Evolutionary conservation across 805 yeast species (phyloP), one percentile per base, ranked within the genome.

Genomic region (Cyberlindnera nakhonratchasimensis): DNA sequence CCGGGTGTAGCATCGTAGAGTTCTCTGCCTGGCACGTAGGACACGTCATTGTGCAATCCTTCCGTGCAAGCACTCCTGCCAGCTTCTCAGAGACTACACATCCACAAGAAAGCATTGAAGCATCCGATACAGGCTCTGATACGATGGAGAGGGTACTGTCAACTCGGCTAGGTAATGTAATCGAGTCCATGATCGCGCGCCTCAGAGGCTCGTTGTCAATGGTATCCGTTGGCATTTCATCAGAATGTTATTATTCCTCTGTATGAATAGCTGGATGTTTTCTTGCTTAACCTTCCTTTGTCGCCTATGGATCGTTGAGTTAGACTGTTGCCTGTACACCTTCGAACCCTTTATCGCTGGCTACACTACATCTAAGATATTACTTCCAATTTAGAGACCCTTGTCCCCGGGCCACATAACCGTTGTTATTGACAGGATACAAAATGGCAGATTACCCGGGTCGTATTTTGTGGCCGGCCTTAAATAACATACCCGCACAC

Each of bases 101-200:
- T 1, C 75, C 75, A 49, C 75, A 71, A 1, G 66, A 48, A 3
- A 69, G 47, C 23, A 65, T 56, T 2, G 63, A 55, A 4, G 62
- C 55, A 42, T 57, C 62, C 1, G 39, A 29, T 2, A 42, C 48
- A 1, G 49, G 48, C 17, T 45, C 40, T 9, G 19, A 37, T 6
- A 47, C 26, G 9, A 52, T 19, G 12, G 36, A 20, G 16, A 26
- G 39, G 5, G 42, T 29, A 19, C 29, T 30, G 20, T 46, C 47
- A 13, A 44, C 29, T n/a, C 42, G n/a, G 11, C 36, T 37, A 1
- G 57, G 55, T 2, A 53, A 28, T 2, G 48, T 43, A 2, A 53
- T 16, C 2, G 48, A 29, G 19, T 42, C 45, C 19, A 47, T 24
- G n/a, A 47, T 31, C 5, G 45, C 41, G 3, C 29, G 45, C 43